Evolutionary conservation across 2,329 filamentous ascomycete species (phyloP), one percentile per base, ranked within the genome.

Genomic region (Alternaria ventricosa): DNA sequence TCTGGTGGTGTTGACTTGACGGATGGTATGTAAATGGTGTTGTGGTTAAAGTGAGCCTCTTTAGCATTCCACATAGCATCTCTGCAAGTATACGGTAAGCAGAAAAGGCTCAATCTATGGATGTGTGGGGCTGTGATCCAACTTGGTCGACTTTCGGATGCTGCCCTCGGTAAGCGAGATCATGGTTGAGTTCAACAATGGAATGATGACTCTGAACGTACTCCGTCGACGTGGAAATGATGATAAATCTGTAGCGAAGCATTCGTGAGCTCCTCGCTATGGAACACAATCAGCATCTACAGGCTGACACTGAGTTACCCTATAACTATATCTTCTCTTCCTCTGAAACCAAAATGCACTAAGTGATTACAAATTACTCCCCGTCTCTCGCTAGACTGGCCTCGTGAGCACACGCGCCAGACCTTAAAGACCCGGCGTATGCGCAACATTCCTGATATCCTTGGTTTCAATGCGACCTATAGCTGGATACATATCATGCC

Each of bases 401-500:
- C 28, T 15, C 6, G 36, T 23, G 2, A 22, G 44, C 30, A 53
- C 9, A 13, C 20, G 20, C 49, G 36, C 30, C 20, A 41, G 36
- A 20, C 30, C 30, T 33, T 45, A 63, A 23, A 46, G 44, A 12
- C 60, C 60, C 7, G 50, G 44, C 33, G 46, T 65, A 60, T 79
- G 73, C 23, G 75, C 68, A 41, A 71, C 72, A 7, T 76, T 71
- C 56, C 77, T 69, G 55, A 81, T 75, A 60, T 83, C 79, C 60
- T 77, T 80, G 5, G 81, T 83, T 33, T 77, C 77, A 28, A 79
- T 72, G 22, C 78, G 68, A 4, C 77, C 76, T 20, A 77, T 63
- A 1, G 74, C 76, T 50, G 70, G 69, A 65, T 79, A 83, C 74
- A 82, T 81, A 65, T 84, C 82, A 66, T 84, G 82, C 60, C 82